Evolutionary conservation across 2,329 filamentous ascomycete genomes (phyloP).

Genomic region (Arthrobotrys musiformis): DNA sequence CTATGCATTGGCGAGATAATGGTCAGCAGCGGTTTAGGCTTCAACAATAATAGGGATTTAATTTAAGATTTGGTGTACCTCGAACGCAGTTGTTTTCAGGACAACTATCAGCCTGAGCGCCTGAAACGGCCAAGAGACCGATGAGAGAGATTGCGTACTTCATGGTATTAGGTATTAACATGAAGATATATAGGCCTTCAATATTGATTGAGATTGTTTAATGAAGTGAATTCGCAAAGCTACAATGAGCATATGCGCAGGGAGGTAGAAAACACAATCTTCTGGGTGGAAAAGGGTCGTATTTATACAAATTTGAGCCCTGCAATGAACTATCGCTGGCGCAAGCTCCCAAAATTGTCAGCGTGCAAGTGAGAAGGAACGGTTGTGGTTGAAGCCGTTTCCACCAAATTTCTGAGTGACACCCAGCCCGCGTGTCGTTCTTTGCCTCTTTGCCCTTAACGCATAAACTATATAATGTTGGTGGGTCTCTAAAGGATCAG

Average conservation of each 20-base stretch:
- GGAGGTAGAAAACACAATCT: not conserved
- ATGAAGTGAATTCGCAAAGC: not conserved
- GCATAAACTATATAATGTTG: not conserved
- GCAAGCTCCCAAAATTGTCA: not conserved
- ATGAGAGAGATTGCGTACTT: not conserved
- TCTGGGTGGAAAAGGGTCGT: not conserved
- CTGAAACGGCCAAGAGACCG: not conserved
- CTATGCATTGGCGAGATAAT: not conserved
- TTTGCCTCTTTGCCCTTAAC: not conserved
- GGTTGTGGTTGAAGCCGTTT: not conserved
- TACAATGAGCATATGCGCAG: not conserved
- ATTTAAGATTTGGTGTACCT: not conserved
- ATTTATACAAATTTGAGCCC: not conserved
- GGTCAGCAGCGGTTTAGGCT: not conserved
- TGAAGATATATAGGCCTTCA: not conserved
- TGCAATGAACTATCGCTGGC: not conserved
- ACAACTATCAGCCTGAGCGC: not conserved
- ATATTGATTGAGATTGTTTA: not conserved
- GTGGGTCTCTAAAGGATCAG: not conserved
- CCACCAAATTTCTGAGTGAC: not conserved
- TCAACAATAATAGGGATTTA: not conserved
- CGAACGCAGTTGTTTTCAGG: not conserved
- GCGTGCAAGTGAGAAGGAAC: not conserved
- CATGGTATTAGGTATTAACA: not conserved
- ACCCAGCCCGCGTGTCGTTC: not conserved